These are phyloP conservation scores for Dioszegia hungarica DNA, from an alignment of 768 basidiomycete species.

Conservation along the genomic window DNA sequence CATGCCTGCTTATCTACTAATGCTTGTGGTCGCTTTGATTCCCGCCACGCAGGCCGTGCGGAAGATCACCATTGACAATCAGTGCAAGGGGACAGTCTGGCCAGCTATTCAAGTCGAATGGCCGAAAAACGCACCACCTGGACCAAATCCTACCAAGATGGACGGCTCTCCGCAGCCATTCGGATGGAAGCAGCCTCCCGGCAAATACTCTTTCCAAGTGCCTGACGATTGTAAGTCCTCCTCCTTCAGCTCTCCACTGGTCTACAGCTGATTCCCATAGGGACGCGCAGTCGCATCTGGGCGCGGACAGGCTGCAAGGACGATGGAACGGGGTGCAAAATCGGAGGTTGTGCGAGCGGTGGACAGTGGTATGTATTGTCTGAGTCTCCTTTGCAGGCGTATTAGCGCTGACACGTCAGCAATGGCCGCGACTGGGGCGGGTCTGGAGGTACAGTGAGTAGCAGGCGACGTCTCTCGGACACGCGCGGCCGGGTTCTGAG, in stretches of 20 bases:
- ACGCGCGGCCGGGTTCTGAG: too few species aligned
- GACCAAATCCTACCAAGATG: neutral
- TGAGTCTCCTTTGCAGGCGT: neutral
- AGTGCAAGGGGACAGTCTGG: constrained; percentile 15
- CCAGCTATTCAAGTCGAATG: neutral
- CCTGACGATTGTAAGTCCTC: constrained; percentile 19
- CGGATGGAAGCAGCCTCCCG: constrained; percentile 15
- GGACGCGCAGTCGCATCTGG: constrained; percentile 18
- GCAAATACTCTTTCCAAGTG: constrained; percentile 8
- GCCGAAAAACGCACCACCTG: too few species aligned
- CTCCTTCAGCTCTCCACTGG: too few species aligned
- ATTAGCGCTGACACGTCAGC: constrained; percentile 1
- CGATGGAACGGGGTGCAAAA: constrained; percentile 10
- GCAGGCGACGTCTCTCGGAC: too few species aligned
- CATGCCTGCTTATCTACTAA: neutral
- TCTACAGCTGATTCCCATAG: too few species aligned
- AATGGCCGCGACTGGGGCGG: constrained; percentile 11
- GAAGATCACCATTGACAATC: constrained; percentile 21
- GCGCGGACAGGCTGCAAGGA: constrained; percentile 19
- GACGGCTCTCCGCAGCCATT: constrained; percentile 1
- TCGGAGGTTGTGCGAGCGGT: constrained; percentile 8
- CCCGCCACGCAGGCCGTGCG: neutral
- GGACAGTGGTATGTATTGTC: constrained; percentile 11
- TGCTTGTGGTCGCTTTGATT: neutral
- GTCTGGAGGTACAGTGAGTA: constrained; percentile 14